Evolutionary conservation across 148 eudicot genomes (phyloP), one percentile per base, ranked within the genome.

Genomic region (Rhododendron ferrugineum): DNA sequence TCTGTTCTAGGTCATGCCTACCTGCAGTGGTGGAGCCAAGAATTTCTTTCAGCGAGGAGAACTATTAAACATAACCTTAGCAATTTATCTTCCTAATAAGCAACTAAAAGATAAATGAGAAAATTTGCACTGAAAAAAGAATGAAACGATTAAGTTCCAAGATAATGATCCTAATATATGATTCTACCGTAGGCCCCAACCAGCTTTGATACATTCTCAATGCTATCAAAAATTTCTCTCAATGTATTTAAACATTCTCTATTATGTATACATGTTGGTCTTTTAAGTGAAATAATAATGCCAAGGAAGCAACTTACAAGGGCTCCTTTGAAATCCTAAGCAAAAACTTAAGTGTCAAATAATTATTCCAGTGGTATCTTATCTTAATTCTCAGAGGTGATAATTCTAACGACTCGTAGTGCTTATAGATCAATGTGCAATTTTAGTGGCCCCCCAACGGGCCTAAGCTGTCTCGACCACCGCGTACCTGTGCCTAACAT

Each of bases 401-500:
- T 30, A 68, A 68, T 28, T 9, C 3, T 30, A 70, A 30, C 5
- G 18, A 28, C 37, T 30, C 15, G 6, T 70, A 30, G 18, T 28
- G 20, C 75, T 30, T 28, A 70, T 11, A 13, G 75, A 70, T 70
- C 75, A 70, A 68, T 70, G 75, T 64, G 75, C 75, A 28, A 70
- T 30, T 70, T 62, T 23, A 23, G 28, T 62, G 68, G 68, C 11
- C 68, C 68, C 28, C 11, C 68, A 22, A 62, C 28, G 34, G 73
- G 3, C 15, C 34, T 11, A 68, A 68, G 34, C 73, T 68, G 34
- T 26, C 32, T 68, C 74, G 0, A 13, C 37, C 74, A 68, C 37
- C 11, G 18, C 74, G 7, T 70, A 11, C 99, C 98, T 0, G 98
- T 84, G 15, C 99, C 99, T 87, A 97, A 88, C 98, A 97, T 92